phyloP scores from a whole-genome alignment of 768 basidiomycete genomes.

The Melanogaster broomeanus region DNA sequence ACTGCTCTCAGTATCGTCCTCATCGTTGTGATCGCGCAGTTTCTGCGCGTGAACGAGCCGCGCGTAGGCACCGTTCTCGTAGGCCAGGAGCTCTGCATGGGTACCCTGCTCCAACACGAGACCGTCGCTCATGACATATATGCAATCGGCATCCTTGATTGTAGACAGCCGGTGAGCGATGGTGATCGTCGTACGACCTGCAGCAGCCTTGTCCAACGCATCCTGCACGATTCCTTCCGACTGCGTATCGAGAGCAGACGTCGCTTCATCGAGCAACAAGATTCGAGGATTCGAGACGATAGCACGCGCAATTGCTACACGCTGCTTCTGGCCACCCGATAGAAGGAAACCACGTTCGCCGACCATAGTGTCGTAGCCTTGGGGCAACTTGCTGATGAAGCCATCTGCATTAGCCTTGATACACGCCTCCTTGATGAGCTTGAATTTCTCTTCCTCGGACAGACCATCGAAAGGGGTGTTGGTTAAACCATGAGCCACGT shows the following conservation, averaged over 20 bases:
- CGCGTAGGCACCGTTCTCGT: conserved; percentile 66
- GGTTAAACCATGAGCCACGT: conserved; percentile 85
- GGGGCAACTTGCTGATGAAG: conserved; percentile 78
- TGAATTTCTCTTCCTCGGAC: conserved; percentile 74
- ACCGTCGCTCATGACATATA: conserved; percentile 90
- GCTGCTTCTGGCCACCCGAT: conserved; percentile 88
- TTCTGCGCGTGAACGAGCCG: conserved; percentile 78
- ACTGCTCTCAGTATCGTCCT: conserved; percentile 24
- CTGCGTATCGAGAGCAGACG: conserved; percentile 86
- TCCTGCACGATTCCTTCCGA: conserved; percentile 89
- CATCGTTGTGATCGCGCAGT: conserved; percentile 57
- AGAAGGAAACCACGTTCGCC: conserved; percentile 87
- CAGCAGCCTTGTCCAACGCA: conserved; percentile 83
- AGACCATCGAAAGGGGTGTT: conserved; percentile 67
- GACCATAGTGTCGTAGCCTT: conserved; percentile 86
- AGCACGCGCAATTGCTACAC: conserved; percentile 86
- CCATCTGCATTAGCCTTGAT: conserved; percentile 88
- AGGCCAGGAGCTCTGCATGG: conserved; percentile 64
- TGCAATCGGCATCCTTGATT: conserved; percentile 81
- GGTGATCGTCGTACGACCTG: conserved; percentile 77
- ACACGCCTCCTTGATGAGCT: conserved; percentile 80
- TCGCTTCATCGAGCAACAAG: conserved; percentile 85
- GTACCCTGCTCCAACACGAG: conserved; percentile 79
- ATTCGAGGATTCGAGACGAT: conserved; percentile 88
- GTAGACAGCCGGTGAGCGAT: conserved; percentile 82